phyloP scores from a whole-genome alignment of 345 rosid species.

The Hypericum androsaemum region DNA sequence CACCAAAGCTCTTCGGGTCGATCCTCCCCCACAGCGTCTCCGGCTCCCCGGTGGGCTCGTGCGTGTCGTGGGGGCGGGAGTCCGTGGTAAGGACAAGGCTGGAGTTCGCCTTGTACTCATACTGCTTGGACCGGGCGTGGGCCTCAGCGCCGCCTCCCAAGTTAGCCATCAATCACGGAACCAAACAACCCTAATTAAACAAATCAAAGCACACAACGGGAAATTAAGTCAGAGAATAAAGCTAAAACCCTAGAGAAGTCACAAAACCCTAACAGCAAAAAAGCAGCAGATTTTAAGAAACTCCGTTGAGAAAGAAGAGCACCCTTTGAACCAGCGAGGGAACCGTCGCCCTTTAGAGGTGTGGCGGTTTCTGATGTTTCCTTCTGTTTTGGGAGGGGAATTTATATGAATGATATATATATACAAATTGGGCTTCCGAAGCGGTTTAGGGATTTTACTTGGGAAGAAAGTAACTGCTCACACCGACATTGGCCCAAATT shows the following conservation, averaged over 20 bases:
- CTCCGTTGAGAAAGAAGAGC: no score
- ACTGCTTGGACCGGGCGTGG: conserved; percentile 91
- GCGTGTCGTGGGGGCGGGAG: conserved; percentile 81
- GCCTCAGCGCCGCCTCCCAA: conserved; percentile 98
- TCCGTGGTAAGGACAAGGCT: conserved; percentile 83
- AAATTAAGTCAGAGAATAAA: conserved; percentile 1
- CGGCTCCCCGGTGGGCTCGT: conserved; percentile 93
- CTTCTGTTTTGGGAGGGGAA: no score
- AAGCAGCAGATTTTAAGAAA: no score
- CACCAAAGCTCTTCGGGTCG: conserved; percentile 78
- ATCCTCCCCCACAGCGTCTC: conserved; percentile 88
- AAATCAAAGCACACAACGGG: conserved; percentile 6
- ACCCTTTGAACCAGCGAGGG: no score
- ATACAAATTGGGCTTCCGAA: no score
- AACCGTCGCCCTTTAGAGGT: no score
- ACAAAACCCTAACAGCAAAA: no score
- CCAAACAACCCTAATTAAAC: conserved; percentile 16
- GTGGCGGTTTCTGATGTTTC: no score
- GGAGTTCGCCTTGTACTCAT: conserved; percentile 85
- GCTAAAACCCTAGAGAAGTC: neutral
- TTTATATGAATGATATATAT: no score
- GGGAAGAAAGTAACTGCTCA: no score
- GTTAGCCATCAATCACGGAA: conserved; percentile 41
- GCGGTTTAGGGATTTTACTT: no score
- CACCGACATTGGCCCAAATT: no score